A percentile compares a stretch with the other conserved stretches of the same genome.
Evolutionary conservation across 2,329 filamentous ascomycete species (phyloP).

Genomic region (Xylariaceae sp.): DNA sequence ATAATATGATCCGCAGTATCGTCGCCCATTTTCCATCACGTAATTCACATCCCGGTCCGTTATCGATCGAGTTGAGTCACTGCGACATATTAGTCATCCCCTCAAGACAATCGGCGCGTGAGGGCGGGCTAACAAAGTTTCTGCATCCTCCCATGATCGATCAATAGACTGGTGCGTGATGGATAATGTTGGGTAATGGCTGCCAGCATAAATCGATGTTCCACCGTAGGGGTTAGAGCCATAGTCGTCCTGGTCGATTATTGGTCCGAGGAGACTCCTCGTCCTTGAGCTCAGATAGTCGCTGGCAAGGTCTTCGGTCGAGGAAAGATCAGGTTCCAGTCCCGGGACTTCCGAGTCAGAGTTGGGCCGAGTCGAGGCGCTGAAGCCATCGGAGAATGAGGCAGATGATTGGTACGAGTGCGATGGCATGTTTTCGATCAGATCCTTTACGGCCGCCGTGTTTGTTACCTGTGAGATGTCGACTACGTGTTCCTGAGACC

Average conservation of each 20-base stretch:
- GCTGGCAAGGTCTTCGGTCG: slow-evolving; percentile 31
- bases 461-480: slow-evolving; percentile 11
- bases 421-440: slow-evolving; percentile 24
- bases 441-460: slow-evolving; percentile 10
- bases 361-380: slow-evolving; percentile 18
- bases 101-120: background rate
- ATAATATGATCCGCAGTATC: slow-evolving; percentile 61
- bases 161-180: slow-evolving; percentile 35
- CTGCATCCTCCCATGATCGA: slow-evolving; percentile 34
- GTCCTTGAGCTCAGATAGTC: slow-evolving; percentile 30
- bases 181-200: slow-evolving; percentile 38
- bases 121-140: slow-evolving; percentile 38
- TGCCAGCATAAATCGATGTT: slow-evolving; percentile 43
- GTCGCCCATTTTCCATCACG: slow-evolving; percentile 58
- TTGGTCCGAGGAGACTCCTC: slow-evolving; percentile 23
- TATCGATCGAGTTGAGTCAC: slow-evolving; percentile 45
- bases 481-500: slow-evolving; percentile 18
- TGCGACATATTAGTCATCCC: slow-evolving; percentile 17
- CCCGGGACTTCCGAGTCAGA: slow-evolving; percentile 28
- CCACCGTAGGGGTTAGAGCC: slow-evolving; percentile 34
- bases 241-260: slow-evolving; percentile 25
- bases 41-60: slow-evolving; percentile 53
- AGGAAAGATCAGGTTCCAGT: slow-evolving; percentile 29
- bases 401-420: slow-evolving; percentile 23
- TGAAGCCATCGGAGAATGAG: slow-evolving; percentile 24